Conservation (phyloP, 495 filamentous ascomycete genomes). For the Daldinia bambusicola region DNA sequence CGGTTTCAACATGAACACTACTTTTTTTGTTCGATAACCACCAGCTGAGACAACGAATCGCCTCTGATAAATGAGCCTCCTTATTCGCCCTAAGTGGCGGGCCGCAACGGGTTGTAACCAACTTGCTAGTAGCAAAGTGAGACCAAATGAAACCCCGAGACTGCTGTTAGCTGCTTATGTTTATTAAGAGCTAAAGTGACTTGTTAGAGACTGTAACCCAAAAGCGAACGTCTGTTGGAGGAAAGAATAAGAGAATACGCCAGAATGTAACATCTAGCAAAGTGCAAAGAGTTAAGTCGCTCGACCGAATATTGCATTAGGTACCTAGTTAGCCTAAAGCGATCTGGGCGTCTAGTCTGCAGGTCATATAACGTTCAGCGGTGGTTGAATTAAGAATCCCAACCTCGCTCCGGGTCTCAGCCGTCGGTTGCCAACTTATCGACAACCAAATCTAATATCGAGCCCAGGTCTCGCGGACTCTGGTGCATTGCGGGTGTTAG, state of each 20-base stretch:
- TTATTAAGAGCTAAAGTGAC: not conserved
- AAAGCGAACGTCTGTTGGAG: not conserved
- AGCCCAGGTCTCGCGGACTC: not conserved
- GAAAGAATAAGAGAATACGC: not conserved
- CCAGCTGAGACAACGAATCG: constrained; percentile 12
- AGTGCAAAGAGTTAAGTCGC: not conserved
- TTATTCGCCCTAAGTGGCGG: not conserved
- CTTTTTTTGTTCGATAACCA: not conserved
- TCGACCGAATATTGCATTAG: not conserved
- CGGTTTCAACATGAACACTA: constrained; percentile 1
- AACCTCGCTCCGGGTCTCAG: not conserved
- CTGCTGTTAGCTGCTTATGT: not conserved
- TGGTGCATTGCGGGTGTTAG: not conserved
- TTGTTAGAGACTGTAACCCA: not conserved
- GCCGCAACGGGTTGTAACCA: not conserved
- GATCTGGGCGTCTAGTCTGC: not conserved
- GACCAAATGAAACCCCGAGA: constrained; percentile 17
- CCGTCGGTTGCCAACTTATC: not conserved
- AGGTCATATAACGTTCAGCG: not conserved
- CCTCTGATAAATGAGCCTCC: not conserved
- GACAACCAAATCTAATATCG: not conserved
- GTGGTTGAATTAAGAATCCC: not conserved
- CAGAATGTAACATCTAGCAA: not conserved
- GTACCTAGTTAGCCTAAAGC: not conserved
- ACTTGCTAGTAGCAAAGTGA: constrained; percentile 7